Evolutionary conservation across 164 flowering plant genomes (phyloP), one percentile per base, ranked within the genome.

Genomic region (Pachysandra terminalis): DNA sequence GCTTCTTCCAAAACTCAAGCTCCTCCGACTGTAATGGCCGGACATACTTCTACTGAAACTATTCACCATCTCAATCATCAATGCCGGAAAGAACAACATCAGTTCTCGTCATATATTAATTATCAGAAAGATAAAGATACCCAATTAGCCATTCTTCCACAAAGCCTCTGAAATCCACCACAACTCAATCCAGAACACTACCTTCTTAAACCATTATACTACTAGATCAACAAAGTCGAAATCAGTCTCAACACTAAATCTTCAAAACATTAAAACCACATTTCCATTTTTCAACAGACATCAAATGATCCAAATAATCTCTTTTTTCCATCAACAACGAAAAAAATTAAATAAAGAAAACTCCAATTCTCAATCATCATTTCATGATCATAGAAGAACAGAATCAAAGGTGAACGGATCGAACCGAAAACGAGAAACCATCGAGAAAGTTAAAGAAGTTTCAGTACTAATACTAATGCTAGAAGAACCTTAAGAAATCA

Each of bases 21-120:
- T 49, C 56, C 76, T 77, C 71, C 83, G 71, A 65, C 75, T 75
- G 45, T 75, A 77, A 62, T 58, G 66, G 53, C 66, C 61, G 24
- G 91, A 85, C 1, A 52, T 45, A 74, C 78, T 84, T 75, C 80
- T 75, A 41, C 52, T 80, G 24, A 85, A 79, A 68, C 57, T 78
- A 55, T 53, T 78, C 83, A 83, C 80, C 77, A 68, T 80, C 71
- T 74, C 78, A 72, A 62, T 62, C 72, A 68, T 61, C 70, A 64
- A 27, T 64, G 51, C 22, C 23, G 32, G 25, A 61, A 45, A 72
- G 25, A 57, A 54, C 23, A 65, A 15, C 59, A 68, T 32, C 49
- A 10, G 23, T 59, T 64, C 22, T n/a, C 61, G 12, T 40, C 13
- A 32, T n/a, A 60, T 23, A 21, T 25, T 4, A 27, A 63, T 10